Conservation (phyloP, 257 asterid genomes). For the Solanum virginianum region DNA sequence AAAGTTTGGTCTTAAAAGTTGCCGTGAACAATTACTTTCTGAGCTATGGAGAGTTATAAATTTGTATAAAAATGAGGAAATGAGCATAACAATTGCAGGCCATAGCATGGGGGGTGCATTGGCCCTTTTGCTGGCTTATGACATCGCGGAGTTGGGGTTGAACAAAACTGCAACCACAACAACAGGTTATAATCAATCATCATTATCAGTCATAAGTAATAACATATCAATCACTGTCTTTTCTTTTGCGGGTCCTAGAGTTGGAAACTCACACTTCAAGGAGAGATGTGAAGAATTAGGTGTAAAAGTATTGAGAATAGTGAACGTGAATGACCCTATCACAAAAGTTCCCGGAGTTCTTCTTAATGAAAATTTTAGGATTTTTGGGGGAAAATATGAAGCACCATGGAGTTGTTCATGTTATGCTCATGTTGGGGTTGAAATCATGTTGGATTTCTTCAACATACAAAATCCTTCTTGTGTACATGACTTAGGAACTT, state of each 20-base stretch:
- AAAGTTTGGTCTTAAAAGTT: slow-evolving; percentile 20
- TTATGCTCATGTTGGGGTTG: slow-evolving; percentile 55
- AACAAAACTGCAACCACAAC: background rate
- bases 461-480: slow-evolving; percentile 50
- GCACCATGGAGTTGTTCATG: slow-evolving; percentile 46
- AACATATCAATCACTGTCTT: slow-evolving; percentile 3
- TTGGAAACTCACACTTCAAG: slow-evolving; percentile 49
- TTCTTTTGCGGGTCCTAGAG: slow-evolving; percentile 63
- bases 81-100: slow-evolving; percentile 51
- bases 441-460: slow-evolving; percentile 41
- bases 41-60: slow-evolving; percentile 36
- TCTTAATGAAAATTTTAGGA: slow-evolving; percentile 46
- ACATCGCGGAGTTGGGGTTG: slow-evolving; percentile 47
- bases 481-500: slow-evolving; percentile 49
- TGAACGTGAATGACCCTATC: slow-evolving; percentile 53
- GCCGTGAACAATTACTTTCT: slow-evolving; percentile 52
- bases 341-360: slow-evolving; percentile 62
- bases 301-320: slow-evolving; percentile 41
- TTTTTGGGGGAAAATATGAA: slow-evolving; percentile 20
- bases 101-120: slow-evolving; percentile 77
- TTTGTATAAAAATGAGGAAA: slow-evolving; percentile 19
- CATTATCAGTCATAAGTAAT: background rate
- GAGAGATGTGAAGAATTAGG: slow-evolving; percentile 59
- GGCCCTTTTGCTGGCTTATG: slow-evolving; percentile 38
- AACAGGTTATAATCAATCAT: background rate